Conservation (phyloP, 345 rosid genomes). For the Durio zibethinus region DNA sequence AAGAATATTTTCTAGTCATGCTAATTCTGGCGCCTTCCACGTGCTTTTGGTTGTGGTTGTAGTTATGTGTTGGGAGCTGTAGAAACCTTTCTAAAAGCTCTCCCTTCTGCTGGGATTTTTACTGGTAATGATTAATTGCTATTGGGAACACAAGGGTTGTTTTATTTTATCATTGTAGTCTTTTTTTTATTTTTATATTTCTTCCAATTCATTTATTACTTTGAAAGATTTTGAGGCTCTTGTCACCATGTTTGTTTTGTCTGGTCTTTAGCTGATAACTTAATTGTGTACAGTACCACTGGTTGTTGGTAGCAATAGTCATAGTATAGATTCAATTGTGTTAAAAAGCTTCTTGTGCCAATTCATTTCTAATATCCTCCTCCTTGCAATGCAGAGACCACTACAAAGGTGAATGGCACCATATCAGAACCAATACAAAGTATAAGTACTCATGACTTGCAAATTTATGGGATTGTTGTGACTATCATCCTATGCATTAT, state of each 20-base stretch:
- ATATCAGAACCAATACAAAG: conserved; percentile 50
- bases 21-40: neutral
- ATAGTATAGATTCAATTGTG: neutral
- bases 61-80: conserved; percentile 99
- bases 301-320: neutral
- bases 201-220: neutral
- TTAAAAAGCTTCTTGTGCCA: neutral
- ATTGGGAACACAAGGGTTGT: neutral
- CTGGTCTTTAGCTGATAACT: neutral
- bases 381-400: conserved; percentile 55
- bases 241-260: neutral
- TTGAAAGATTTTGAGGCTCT: neutral
- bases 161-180: neutral
- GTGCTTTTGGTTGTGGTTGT: conserved; percentile 23
- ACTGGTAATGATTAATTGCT: conserved; percentile 53
- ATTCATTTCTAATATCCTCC: conserved; percentile 15
- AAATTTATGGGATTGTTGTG: conserved; percentile 90
- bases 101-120: conserved; percentile 97
- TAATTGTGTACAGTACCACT: neutral
- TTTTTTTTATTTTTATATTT: neutral
- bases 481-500: conserved; percentile 86
- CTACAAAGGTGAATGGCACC: conserved; percentile 76
- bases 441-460: conserved; percentile 88
- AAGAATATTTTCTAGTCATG: neutral
- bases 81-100: conserved; percentile 92